Percentiles rank a stretch among this genome's conserved stretches.
Evolutionary conservation across 2,329 filamentous ascomycete species (phyloP).

Genomic region (Cytospora piceicola): DNA sequence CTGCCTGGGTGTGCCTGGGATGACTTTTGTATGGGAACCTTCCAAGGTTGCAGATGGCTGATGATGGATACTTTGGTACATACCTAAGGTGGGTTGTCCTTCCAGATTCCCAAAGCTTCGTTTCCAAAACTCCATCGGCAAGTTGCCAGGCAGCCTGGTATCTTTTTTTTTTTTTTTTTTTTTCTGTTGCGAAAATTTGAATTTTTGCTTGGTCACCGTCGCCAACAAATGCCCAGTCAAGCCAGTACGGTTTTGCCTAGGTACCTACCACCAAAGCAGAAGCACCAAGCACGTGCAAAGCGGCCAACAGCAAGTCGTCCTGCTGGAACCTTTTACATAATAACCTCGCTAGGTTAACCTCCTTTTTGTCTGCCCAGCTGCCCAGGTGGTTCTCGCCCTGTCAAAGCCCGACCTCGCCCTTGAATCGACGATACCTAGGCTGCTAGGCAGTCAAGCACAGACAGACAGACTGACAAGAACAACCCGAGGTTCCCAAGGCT

Average conservation of each 20-base stretch:
- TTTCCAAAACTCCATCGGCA: not conserved
- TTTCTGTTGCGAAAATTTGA: slow-evolving; percentile 21
- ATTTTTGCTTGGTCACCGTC: slow-evolving; percentile 22
- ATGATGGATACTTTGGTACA: not conserved
- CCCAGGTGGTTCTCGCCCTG: slow-evolving; percentile 9
- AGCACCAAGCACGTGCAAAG: not conserved
- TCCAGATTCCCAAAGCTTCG: not conserved
- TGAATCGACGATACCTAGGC: slow-evolving; percentile 11
- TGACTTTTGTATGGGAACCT: not conserved
- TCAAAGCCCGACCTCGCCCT: slow-evolving; percentile 24
- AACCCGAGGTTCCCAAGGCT: too few relatives aligned
- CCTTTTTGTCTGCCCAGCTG: not conserved
- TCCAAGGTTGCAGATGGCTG: not conserved
- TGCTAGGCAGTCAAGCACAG: slow-evolving; percentile 17
- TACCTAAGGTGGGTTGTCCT: not conserved
- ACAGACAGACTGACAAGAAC: too few relatives aligned
- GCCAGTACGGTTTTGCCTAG: too few relatives aligned
- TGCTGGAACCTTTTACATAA: slow-evolving; percentile 37
- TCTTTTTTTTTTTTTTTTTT: too few relatives aligned
- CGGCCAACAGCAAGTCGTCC: slow-evolving; percentile 21
- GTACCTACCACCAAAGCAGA: not conserved
- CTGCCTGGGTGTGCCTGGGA: too few relatives aligned
- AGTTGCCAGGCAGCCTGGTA: too few relatives aligned
- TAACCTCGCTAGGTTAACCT: slow-evolving; percentile 20
- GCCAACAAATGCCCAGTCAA: slow-evolving; percentile 15